These are phyloP conservation scores for Botrytis tulipae DNA, from an alignment of 2,329 filamentous ascomycete genomes.

Conservation along the genomic window DNA sequence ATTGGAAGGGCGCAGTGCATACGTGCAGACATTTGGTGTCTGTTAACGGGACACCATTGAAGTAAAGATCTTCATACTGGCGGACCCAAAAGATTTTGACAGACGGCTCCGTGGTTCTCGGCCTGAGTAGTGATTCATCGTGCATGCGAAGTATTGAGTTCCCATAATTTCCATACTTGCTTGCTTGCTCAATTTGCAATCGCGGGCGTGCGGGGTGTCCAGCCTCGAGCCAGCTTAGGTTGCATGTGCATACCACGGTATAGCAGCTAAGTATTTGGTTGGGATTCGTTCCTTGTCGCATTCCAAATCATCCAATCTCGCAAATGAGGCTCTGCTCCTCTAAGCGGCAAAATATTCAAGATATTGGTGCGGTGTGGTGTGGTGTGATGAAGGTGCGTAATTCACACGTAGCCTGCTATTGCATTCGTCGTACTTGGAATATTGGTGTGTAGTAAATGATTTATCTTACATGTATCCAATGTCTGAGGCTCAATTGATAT, in stretches of 20 bases:
- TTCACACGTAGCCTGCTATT: slow-evolving; percentile 9
- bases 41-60: background rate
- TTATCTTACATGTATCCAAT: slow-evolving; percentile 8
- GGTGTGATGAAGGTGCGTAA: slow-evolving; percentile 8
- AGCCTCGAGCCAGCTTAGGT: background rate
- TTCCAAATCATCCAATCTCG: background rate
- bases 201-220: background rate
- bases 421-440: background rate
- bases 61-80: background rate
- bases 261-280: background rate
- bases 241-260: background rate
- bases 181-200: background rate
- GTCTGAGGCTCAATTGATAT: background rate
- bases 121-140: slow-evolving; percentile 9
- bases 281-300: slow-evolving; percentile 3
- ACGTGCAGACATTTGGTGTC: background rate
- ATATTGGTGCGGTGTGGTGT: background rate
- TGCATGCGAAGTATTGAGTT: slow-evolving; percentile 11
- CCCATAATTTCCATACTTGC: background rate
- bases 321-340: background rate
- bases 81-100: background rate
- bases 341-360: background rate
- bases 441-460: background rate
- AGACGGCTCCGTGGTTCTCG: slow-evolving; percentile 2
- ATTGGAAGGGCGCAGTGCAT: slow-evolving; percentile 16